Base-by-base conservation (phyloP, 352 stramenopile genomes). In the Phytophthora ramorum region DNA sequence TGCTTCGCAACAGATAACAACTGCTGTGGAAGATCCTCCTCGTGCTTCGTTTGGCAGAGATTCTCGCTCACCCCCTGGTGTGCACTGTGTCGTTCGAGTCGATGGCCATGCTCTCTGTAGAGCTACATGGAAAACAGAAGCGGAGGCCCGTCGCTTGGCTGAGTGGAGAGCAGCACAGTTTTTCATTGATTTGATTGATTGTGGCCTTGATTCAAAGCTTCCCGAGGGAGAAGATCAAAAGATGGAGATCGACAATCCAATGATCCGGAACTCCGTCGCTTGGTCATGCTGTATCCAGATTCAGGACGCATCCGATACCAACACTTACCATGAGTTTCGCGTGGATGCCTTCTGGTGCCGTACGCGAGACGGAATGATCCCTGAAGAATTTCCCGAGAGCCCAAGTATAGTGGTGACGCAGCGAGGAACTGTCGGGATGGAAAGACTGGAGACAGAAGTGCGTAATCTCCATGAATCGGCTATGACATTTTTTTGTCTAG, bases 151-250 rank as follows among this genome's bases (percentile, higher is more conserved):
- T 30, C 54, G 66, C 2, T 59, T 90, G n/a, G 86, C 73, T 4
- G 85, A 85, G 22, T 87, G 69, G 46, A 64, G 62, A 40, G 71
- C 76, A 20, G 75, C 77, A 7, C 79, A 85, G n/a, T 94, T 91
- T 68, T 63, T 92, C 6, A 62, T 80, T 46, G 78, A 92, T 62
- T 63, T 94, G 44, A 92, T 94, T 41, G 82, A 94, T 59, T 79
- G 69, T 40, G 83, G 78, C 4, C 69, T 92, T 34, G 73, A 87
- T 49, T 72, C 80, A 3, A 85, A 84, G 24, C 69, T 75, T 12
- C 38, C 75, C 13, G 66, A 84, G 7, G 63, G 56, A 16, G 63
- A 66, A 7, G 73, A 85, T 45, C 28, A 56, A n/a, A 82, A 76
- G 24, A 79, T 86, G 38, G 43, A 69, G n/a, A 56, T 84, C 13